Percentiles rank a stretch among this genome's conserved stretches.
Conservation (phyloP, 1,139 yeast species). For the Candida labiduridarum region DNA sequence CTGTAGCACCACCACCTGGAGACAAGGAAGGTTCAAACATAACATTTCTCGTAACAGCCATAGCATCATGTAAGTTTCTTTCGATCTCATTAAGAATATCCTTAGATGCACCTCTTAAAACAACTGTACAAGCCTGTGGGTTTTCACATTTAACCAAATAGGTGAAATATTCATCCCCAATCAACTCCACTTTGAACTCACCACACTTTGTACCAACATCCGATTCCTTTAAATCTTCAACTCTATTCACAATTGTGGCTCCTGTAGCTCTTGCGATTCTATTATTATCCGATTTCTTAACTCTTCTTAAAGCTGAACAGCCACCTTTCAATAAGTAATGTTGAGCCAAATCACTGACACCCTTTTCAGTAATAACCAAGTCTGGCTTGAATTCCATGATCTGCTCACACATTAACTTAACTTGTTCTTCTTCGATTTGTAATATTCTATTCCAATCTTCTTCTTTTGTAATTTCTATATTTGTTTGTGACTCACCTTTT, state of each 20-base stretch:
- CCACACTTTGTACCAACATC: constrained; percentile 93
- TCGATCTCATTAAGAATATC: constrained; percentile 96
- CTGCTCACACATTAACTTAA: constrained; percentile 81
- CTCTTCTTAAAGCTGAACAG: constrained; percentile 91
- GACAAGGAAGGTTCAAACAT: constrained; percentile 91
- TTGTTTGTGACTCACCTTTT: constrained; percentile 98
- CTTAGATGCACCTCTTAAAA: constrained; percentile 95
- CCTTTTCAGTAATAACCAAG: constrained; percentile 95
- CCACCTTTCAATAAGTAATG: constrained; percentile 94
- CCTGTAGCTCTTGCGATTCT: constrained; percentile 98
- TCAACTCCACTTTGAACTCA: constrained; percentile 86
- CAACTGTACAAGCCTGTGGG: constrained; percentile 92
- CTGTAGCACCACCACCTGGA: constrained; percentile 99
- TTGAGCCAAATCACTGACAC: constrained; percentile 97
- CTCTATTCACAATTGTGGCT: constrained; percentile 93
- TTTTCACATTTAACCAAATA: constrained; percentile 77
- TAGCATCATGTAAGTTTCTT: constrained; percentile 96
- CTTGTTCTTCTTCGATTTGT: constrained; percentile 98
- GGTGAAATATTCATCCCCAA: constrained; percentile 97
- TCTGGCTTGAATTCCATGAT: constrained; percentile 87
- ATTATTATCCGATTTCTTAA: constrained; percentile 92
- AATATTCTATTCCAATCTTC: constrained; percentile 95
- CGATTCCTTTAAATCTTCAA: constrained; percentile 88
- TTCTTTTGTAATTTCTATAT: constrained; percentile 94
- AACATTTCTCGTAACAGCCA: constrained; percentile 97